Evolutionary conservation across 164 flowering plant genomes (phyloP), one percentile per base, ranked within the genome.

Genomic region (Chimonanthus salicifolius): DNA sequence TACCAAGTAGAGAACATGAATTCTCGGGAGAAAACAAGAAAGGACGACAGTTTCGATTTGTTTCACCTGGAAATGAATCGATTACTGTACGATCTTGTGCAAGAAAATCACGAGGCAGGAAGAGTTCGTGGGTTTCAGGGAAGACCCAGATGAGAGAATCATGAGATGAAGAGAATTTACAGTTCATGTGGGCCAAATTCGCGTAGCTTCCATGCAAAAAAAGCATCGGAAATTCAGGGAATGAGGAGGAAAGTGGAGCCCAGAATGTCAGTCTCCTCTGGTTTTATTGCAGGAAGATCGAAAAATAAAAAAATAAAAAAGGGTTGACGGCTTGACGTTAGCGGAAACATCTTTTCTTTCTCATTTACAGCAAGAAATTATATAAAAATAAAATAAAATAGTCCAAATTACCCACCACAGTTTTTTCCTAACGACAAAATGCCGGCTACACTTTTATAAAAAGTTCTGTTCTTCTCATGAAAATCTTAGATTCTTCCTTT

Each of bases 111-210:
- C 48, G 33, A 48, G 7, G 13, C 7, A 51, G 48, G 51, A 48
- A 16, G 16, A 68, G 50, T 47, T 20, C 43, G 10, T 68, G 51
- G 70, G 48, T 68, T 68, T n/a, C 70, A 68, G 58, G 48, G 51
- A 48, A 68, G 70, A 48, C 70, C 58, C 70, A 68, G 18, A 47
- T 47, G 70, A 68, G 54, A 18, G 70, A 68, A 48, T 68, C 54
- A 48, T 68, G 70, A n/a, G 54, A 68, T 13, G 70, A 2, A 11
- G 21, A 5, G 54, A 68, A 15, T 47, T 47, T 48, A 20, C 44
- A 68, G 70, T 15, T 47, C 54, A 11, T 13, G 18, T 6, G 51
- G 33, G 43, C 70, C 70, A 18, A 68, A 48, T 68, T 6, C 13
- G 3, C 70, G 9, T 47, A 33, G 50, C 51, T 68, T 48, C 48